phyloP scores from a whole-genome alignment of 192 early-diverging fungal genomes.

The Backusella tuberculispora region DNA sequence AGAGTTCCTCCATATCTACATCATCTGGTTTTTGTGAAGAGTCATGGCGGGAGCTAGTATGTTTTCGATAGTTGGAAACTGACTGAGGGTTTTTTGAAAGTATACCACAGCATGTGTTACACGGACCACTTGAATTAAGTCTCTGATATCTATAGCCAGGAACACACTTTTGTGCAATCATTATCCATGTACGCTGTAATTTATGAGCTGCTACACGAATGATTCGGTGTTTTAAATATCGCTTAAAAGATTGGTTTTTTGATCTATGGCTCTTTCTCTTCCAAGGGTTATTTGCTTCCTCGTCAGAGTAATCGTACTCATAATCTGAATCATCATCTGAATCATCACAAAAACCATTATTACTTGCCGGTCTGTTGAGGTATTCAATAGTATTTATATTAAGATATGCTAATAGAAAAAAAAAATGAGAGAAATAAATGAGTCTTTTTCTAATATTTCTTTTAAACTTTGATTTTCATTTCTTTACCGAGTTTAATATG shows the following conservation, averaged over 20 bases:
- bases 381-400: slow-evolving; percentile 42
- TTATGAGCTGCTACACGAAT: neutral
- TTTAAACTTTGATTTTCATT: neutral
- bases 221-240: neutral
- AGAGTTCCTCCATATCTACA: slow-evolving; percentile 25
- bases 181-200: slow-evolving; percentile 9
- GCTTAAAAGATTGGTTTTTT: neutral
- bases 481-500: slow-evolving; percentile 32
- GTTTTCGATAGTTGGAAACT: neutral
- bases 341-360: neutral
- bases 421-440: slow-evolving; percentile 6
- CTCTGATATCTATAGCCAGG: slow-evolving; percentile 6
- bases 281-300: slow-evolving; percentile 6
- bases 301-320: slow-evolving; percentile 13
- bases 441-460: neutral
- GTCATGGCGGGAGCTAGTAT: neutral
- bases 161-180: neutral
- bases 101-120: neutral
- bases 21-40: slow-evolving; percentile 15
- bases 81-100: neutral
- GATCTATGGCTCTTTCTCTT: slow-evolving; percentile 11
- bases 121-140: neutral
- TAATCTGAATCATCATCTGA: slow-evolving; percentile 19
- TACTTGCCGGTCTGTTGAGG: slow-evolving; percentile 23
- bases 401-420: slow-evolving; percentile 14